phyloP scores from a whole-genome alignment of 352 stramenopile species.

The Phytophthora ramorum region DNA sequence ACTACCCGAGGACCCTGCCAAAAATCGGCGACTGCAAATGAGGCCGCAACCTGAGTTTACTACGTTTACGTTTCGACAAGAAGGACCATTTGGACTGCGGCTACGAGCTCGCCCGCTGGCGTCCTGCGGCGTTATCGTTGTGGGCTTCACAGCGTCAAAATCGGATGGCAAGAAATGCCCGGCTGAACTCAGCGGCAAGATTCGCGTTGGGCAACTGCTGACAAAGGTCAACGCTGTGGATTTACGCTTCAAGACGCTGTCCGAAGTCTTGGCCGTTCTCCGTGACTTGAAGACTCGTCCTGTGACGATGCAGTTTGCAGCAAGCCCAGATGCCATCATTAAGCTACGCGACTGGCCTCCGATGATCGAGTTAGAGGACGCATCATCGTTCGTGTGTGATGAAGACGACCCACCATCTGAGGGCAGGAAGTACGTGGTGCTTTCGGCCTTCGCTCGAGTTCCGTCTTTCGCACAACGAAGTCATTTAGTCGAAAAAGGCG shows the following conservation, averaged over 20 bases:
- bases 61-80: slow-evolving; percentile 74
- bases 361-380: slow-evolving; percentile 79
- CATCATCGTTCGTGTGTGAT: slow-evolving; percentile 48
- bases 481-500: slow-evolving; percentile 62
- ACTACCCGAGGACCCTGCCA: slow-evolving; percentile 60
- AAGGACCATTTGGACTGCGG: slow-evolving; percentile 78
- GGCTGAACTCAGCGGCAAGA: slow-evolving; percentile 77
- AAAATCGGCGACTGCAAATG: slow-evolving; percentile 58
- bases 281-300: slow-evolving; percentile 66
- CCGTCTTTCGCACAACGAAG: slow-evolving; percentile 80
- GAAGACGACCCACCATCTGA: slow-evolving; percentile 52
- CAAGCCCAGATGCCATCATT: slow-evolving; percentile 80
- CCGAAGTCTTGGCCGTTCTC: slow-evolving; percentile 65
- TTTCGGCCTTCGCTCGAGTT: slow-evolving; percentile 72
- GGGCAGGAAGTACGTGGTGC: slow-evolving; percentile 66
- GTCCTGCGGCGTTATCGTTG: slow-evolving; percentile 74
- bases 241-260: slow-evolving; percentile 67
- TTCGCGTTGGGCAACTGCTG: slow-evolving; percentile 71
- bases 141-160: slow-evolving; percentile 63
- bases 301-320: slow-evolving; percentile 76
- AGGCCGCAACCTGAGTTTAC: slow-evolving; percentile 59
- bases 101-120: slow-evolving; percentile 75
- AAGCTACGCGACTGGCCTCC: slow-evolving; percentile 84
- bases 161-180: slow-evolving; percentile 60
- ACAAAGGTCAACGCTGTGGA: slow-evolving; percentile 74